phyloP scores from a whole-genome alignment of 768 basidiomycete species.

The Boletus pseudo-olivaceus region DNA sequence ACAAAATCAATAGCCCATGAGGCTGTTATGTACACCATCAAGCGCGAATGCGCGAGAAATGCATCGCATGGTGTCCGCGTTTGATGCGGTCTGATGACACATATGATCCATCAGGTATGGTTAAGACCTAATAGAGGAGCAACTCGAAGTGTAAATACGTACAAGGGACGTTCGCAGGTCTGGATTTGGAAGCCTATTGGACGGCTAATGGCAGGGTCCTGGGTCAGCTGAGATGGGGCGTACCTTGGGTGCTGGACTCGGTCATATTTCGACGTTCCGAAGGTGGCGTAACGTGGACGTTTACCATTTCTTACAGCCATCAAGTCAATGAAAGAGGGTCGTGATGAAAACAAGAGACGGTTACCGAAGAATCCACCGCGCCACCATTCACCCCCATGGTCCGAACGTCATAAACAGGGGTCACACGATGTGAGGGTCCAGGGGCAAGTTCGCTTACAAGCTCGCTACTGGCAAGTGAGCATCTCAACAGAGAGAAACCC shows the following conservation, averaged over 20 bases:
- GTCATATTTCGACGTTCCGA: not conserved
- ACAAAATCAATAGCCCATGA: slow-evolving; percentile 14
- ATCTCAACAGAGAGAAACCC: slow-evolving; percentile 8
- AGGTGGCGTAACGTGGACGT: not conserved
- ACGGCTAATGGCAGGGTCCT: slow-evolving; percentile 8
- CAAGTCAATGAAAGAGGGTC: slow-evolving; percentile 1
- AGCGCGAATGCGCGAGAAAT: slow-evolving; percentile 12
- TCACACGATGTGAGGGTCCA: slow-evolving; percentile 11
- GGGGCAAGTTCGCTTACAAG: not conserved
- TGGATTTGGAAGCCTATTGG: slow-evolving; percentile 16
- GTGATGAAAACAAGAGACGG: slow-evolving; percentile 2
- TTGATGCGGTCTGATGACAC: slow-evolving; percentile 16
- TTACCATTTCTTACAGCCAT: slow-evolving; percentile 7
- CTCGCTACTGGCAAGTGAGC: not conserved
- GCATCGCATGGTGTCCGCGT: slow-evolving; percentile 7
- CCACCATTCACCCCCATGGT: slow-evolving; percentile 1
- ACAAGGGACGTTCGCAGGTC: slow-evolving; percentile 12
- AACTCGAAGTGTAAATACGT: slow-evolving; percentile 27
- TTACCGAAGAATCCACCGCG: slow-evolving; percentile 1
- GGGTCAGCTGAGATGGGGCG: slow-evolving; percentile 5
- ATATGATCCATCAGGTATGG: slow-evolving; percentile 9
- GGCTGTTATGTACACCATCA: slow-evolving; percentile 15
- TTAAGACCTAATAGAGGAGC: slow-evolving; percentile 19
- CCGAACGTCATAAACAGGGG: not conserved
- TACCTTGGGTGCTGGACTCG: not conserved